phyloP scores from a whole-genome alignment of 2,329 filamentous ascomycete species.

The Mollisia scopiformis region DNA sequence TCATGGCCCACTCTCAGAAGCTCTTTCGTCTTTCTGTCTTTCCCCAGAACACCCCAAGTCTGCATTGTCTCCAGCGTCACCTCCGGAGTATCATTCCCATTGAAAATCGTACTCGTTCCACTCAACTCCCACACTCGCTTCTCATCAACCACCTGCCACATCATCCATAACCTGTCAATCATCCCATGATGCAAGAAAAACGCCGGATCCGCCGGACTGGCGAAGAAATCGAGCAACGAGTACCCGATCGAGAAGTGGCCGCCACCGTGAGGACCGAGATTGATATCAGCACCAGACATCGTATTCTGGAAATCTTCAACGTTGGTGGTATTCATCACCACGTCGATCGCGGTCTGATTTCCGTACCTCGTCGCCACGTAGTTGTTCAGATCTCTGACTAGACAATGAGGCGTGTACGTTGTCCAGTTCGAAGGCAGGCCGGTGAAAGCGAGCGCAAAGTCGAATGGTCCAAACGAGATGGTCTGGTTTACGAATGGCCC shows the following conservation, averaged over 20 bases:
- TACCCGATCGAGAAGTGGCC: neutral
- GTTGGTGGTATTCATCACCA: neutral
- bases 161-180: neutral
- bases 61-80: too few relatives aligned
- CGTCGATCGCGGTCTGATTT: neutral
- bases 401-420: neutral
- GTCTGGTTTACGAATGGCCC: neutral
- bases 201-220: neutral
- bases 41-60: too few relatives aligned
- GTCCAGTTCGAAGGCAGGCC: neutral
- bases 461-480: neutral
- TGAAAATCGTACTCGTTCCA: too few relatives aligned
- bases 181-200: neutral
- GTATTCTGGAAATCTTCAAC: neutral
- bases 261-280: neutral
- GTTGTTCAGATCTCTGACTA: neutral
- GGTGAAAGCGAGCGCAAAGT: neutral
- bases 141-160: too few relatives aligned
- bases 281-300: neutral
- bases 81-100: too few relatives aligned
- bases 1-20: too few relatives aligned
- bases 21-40: too few relatives aligned
- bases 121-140: too few relatives aligned
- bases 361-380: neutral
- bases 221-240: neutral